Percentiles rank a stretch among this genome's conserved stretches.
These are phyloP conservation scores for Rhizopogon vesiculosus DNA, from an alignment of 768 basidiomycete genomes.

Conservation along the genomic window DNA sequence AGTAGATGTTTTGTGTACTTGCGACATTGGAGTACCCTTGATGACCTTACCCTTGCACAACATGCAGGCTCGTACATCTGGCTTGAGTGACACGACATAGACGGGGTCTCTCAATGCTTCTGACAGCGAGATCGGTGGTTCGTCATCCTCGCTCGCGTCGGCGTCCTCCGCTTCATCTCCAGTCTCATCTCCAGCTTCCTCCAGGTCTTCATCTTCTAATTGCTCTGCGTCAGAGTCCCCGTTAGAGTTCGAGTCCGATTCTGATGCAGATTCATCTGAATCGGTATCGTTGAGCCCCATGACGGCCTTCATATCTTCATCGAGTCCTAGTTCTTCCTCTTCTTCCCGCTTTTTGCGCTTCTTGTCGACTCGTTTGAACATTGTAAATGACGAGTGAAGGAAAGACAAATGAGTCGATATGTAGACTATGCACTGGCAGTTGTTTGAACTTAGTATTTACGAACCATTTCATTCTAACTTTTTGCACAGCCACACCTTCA, in stretches of 20 bases:
- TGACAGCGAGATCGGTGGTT: constrained; percentile 45
- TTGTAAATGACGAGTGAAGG: constrained; percentile 18
- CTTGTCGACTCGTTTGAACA: constrained; percentile 81
- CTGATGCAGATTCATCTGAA: constrained; percentile 61
- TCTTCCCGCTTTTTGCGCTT: constrained; percentile 54
- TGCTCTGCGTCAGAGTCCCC: constrained; percentile 16
- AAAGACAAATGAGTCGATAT: not conserved
- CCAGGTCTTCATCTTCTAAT: constrained; percentile 12
- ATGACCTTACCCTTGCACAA: constrained; percentile 72
- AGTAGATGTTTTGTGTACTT: constrained; percentile 55
- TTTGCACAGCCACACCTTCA: constrained; percentile 20
- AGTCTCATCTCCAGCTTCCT: constrained; percentile 20
- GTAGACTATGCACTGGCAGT: not conserved
- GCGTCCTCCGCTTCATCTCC: constrained; percentile 19
- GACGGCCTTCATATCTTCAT: constrained; percentile 58
- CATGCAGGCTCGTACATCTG: constrained; percentile 55
- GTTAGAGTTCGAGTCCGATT: constrained; percentile 35
- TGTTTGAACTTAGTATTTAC: too few relatives aligned
- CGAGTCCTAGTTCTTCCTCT: constrained; percentile 61
- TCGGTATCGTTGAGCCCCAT: constrained; percentile 72
- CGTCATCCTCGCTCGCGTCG: constrained; percentile 23
- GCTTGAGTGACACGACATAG: constrained; percentile 51
- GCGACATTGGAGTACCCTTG: constrained; percentile 52
- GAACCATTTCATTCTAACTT: not conserved
- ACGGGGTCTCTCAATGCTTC: constrained; percentile 63